These are phyloP conservation scores for Cryptosporidium tyzzeri DNA, from an alignment of 169 alveolate genomes.

Conservation along the genomic window DNA sequence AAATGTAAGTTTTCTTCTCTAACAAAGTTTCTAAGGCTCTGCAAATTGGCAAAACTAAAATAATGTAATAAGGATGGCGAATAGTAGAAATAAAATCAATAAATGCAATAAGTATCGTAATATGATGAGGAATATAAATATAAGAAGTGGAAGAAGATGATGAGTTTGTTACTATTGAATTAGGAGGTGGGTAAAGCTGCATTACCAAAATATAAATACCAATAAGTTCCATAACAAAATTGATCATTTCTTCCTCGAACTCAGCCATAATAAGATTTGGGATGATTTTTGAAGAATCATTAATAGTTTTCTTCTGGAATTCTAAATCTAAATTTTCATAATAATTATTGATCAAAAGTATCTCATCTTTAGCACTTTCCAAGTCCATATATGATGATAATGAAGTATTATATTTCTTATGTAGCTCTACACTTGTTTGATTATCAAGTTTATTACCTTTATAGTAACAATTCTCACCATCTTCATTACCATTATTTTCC, in stretches of 20 bases:
- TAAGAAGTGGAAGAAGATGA: slow-evolving; percentile 61
- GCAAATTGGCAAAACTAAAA: slow-evolving; percentile 59
- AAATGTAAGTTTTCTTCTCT: slow-evolving; percentile 63
- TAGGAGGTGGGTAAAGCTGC: slow-evolving; percentile 72
- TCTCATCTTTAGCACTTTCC: slow-evolving; percentile 31
- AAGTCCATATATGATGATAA: slow-evolving; percentile 45
- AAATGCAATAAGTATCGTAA: slow-evolving; percentile 47
- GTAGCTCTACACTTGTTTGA: slow-evolving; percentile 27
- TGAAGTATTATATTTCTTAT: slow-evolving; percentile 26
- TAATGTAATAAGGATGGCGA: slow-evolving; percentile 70
- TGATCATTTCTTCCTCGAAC: slow-evolving; percentile 73
- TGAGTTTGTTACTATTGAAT: slow-evolving; percentile 42
- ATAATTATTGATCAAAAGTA: slow-evolving; percentile 23
- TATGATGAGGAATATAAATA: slow-evolving; percentile 66
- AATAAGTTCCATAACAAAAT: slow-evolving; percentile 71
- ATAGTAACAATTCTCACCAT: slow-evolving; percentile 3
- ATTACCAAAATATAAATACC: slow-evolving; percentile 69
- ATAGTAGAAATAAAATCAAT: slow-evolving; percentile 68
- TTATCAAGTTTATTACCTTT: neutral
- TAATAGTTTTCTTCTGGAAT: slow-evolving; percentile 40
- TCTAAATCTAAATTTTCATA: slow-evolving; percentile 28
- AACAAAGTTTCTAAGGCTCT: slow-evolving; percentile 67
- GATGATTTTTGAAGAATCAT: slow-evolving; percentile 25
- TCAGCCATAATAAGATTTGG: slow-evolving; percentile 71
- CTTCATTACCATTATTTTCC: neutral